Base-by-base conservation (phyloP, 1,139 yeast species). In the Taphrina communis region DNA sequence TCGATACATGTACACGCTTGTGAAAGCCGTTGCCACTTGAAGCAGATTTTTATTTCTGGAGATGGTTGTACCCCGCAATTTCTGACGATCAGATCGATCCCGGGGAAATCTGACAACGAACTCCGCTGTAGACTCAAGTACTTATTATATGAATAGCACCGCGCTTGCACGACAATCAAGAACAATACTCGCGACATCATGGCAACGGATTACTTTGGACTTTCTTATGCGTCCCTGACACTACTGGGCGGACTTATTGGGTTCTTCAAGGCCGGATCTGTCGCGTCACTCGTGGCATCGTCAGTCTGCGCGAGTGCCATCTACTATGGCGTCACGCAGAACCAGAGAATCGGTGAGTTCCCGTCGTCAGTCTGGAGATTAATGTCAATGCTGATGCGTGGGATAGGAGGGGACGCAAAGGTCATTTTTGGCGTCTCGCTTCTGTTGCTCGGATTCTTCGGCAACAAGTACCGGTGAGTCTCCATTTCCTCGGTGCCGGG, bases 221-320 rank as follows among this genome's bases (percentile, higher is more conserved):
- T 44, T 1, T 58, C 62, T 6, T 58, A 58, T 44, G 62, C 62
- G 1, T 42, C 53, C 1, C 46, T 63, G 52, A 63, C 67, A 12
- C 59, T 63, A 14, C 67, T 63, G 39, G 67, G 67, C 36, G 67
- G 67, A 8, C 60, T 63, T 14, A 63, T 63, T 8, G 67, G 67
- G 12, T 25, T 63, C 48, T 42, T 63, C 48, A 63, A 63, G 46
- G 67, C 67, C 17, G 67, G 67, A 19, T 63, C 67, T 3, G 38
- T 63, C 11, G 67, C 67, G 17, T 63, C 67, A 44, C 61, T 63
- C n/a, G 52, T 63, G 38, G 67, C 67, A 25, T 63, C 67, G 2
- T 63, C 67, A 12, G 44, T 63, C 39, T 63, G 67, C 25, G 61
- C 67, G 21, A 21, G 52, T 14, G 67, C 67, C 46, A 63, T 63